These are phyloP conservation scores for Elaphomyces granulatus DNA, from an alignment of 495 filamentous ascomycete species.

Conservation along the genomic window DNA sequence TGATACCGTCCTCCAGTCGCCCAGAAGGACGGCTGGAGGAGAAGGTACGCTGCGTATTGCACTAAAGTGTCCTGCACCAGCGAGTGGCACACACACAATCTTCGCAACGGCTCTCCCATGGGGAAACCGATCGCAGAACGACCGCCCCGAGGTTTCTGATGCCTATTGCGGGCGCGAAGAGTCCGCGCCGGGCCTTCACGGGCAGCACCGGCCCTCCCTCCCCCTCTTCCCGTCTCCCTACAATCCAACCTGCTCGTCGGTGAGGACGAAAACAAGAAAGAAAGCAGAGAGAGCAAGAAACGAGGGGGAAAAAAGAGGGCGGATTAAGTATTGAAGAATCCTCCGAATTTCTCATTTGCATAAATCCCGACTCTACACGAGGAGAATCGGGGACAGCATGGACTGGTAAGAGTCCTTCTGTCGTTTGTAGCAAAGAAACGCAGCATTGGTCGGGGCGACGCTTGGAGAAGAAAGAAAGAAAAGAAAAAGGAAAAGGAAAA, in stretches of 20 bases:
- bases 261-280: constrained; percentile 4
- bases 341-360: constrained; percentile 99
- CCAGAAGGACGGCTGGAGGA: constrained; percentile 21
- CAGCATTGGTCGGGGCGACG: constrained; percentile 92
- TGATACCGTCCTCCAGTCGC: constrained; percentile 46
- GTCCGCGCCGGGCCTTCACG: constrained; percentile 85
- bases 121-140: constrained; percentile 27
- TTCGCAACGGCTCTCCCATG: constrained; percentile 88
- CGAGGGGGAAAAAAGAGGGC: constrained; percentile 16
- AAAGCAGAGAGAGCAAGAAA: constrained; percentile 4
- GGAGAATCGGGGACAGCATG: constrained; percentile 4
- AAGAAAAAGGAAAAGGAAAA: constrained; percentile 14
- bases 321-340: constrained; percentile 67
- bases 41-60: constrained; percentile 92
- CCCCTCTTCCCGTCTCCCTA: constrained; percentile 11
- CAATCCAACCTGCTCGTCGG: too few species aligned
- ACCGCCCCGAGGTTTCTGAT: constrained; percentile 89
- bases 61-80: constrained; percentile 69
- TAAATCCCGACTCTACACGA: constrained; percentile 11
- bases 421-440: constrained; percentile 99
- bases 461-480: constrained; percentile 44
- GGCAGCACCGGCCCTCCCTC: constrained; percentile 45
- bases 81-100: constrained; percentile 54
- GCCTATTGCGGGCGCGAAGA: constrained; percentile 80
- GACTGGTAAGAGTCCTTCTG: constrained; percentile 21